phyloP scores from a whole-genome alignment of 1,139 yeast species.

The Hemisphaericaspora subhashii region DNA sequence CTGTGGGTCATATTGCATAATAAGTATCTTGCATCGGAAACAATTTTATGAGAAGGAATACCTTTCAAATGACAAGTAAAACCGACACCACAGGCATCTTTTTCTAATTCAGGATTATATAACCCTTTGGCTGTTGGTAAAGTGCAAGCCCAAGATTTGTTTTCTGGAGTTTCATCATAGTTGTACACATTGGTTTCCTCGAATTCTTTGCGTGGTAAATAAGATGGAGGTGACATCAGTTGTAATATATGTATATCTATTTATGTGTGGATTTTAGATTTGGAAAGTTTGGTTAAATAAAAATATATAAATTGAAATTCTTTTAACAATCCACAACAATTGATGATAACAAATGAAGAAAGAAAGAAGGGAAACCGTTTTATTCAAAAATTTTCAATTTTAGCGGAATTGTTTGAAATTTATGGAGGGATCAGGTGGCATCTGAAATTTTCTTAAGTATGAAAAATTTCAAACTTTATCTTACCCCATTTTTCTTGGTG shows the following conservation, averaged over 20 bases:
- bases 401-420: neutral
- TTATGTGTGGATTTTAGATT: neutral
- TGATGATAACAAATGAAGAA: neutral
- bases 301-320: neutral
- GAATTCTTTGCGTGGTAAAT: conserved; percentile 43
- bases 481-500: neutral
- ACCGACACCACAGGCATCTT: conserved; percentile 99
- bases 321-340: neutral
- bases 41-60: conserved; percentile 81
- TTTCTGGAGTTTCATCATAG: conserved; percentile 75
- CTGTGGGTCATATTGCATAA: conserved; percentile 98
- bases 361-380: neutral
- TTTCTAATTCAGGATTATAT: conserved; percentile 90
- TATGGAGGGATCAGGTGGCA: neutral
- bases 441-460: neutral
- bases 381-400: neutral
- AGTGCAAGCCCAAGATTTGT: conserved; percentile 89
- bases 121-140: conserved; percentile 87
- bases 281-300: neutral
- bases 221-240: conserved; percentile 21
- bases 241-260: neutral
- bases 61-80: conserved; percentile 96
- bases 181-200: conserved; percentile 46
- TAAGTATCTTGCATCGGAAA: conserved; percentile 83
- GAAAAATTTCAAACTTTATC: neutral